Percentiles rank a stretch among this genome's conserved stretches.
Conservation (phyloP, 2,329 filamentous ascomycete species). For the Fusarium falciforme region DNA sequence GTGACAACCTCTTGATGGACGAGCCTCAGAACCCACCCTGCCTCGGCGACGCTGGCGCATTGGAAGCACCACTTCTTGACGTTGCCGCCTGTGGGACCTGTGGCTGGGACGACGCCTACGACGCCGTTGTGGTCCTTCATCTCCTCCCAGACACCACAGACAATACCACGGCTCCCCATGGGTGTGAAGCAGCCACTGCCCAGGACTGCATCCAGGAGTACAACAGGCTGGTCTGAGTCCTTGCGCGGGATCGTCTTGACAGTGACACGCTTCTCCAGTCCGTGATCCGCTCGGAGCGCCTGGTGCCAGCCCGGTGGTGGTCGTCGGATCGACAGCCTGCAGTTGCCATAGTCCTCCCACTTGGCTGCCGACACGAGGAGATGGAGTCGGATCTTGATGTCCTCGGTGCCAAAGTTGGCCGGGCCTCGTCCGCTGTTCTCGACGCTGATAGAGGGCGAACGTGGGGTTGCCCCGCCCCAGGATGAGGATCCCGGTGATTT, state of each 20-base stretch:
- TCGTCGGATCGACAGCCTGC: slow-evolving; percentile 82
- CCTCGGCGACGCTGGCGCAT: slow-evolving; percentile 64
- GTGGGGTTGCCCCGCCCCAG: slow-evolving; percentile 59
- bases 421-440: slow-evolving; percentile 63
- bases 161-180: slow-evolving; percentile 86
- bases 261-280: slow-evolving; percentile 86
- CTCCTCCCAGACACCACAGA: slow-evolving; percentile 89
- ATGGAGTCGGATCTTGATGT: slow-evolving; percentile 89
- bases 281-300: slow-evolving; percentile 70
- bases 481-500: slow-evolving; percentile 71
- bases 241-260: slow-evolving; percentile 78
- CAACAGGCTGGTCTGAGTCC: slow-evolving; percentile 64
- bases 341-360: slow-evolving; percentile 93
- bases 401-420: slow-evolving; percentile 71
- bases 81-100: slow-evolving; percentile 63
- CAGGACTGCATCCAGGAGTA: slow-evolving; percentile 85
- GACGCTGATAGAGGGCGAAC: slow-evolving; percentile 69
- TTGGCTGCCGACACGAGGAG: slow-evolving; percentile 79
- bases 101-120: slow-evolving; percentile 63
- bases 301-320: slow-evolving; percentile 73
- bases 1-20: slow-evolving; percentile 67
- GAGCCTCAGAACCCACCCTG: slow-evolving; percentile 66
- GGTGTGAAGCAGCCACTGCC: slow-evolving; percentile 87
- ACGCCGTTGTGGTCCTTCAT: slow-evolving; percentile 71
- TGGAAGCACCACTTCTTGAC: slow-evolving; percentile 75